Evolutionary conservation across 371 early-diverging fungal genomes (phyloP).

Genomic region (Haplosporangium sp.): DNA sequence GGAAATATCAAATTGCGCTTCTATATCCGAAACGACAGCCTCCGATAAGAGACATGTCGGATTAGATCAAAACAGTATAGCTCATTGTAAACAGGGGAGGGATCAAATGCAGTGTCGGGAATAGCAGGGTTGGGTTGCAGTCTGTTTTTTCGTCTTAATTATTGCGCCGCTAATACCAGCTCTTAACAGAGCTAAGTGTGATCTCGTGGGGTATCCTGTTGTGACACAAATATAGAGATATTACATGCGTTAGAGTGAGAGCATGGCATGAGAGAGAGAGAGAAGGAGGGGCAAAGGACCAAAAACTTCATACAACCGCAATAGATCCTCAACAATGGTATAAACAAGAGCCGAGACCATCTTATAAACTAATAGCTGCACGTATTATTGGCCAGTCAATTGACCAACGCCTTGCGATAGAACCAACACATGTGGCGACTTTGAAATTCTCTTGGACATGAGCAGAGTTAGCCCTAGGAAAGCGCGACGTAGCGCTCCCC

Average conservation of each 20-base stretch:
- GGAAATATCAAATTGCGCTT: neutral
- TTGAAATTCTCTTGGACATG: constrained; percentile 9
- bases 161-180: neutral
- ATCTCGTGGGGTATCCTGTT: neutral
- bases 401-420: constrained; percentile 16
- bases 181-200: neutral
- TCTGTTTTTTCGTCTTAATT: neutral
- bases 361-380: neutral
- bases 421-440: constrained; percentile 22
- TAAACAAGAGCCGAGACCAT: constrained; percentile 11
- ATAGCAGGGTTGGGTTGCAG: neutral
- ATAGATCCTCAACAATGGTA: constrained; percentile 22
- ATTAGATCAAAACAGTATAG: constrained; percentile 4
- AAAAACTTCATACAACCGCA: neutral
- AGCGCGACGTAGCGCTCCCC: constrained; percentile 8
- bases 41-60: constrained; percentile 4
- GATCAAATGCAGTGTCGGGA: neutral
- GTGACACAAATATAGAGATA: neutral
- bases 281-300: neutral
- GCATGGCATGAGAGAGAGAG: neutral
- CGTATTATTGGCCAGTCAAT: neutral
- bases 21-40: neutral
- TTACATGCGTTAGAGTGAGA: neutral
- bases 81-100: neutral
- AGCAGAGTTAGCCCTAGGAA: neutral